phyloP scores from a whole-genome alignment of 2,329 filamentous ascomycete species.

The Cylindrodendrum hubeiense region DNA sequence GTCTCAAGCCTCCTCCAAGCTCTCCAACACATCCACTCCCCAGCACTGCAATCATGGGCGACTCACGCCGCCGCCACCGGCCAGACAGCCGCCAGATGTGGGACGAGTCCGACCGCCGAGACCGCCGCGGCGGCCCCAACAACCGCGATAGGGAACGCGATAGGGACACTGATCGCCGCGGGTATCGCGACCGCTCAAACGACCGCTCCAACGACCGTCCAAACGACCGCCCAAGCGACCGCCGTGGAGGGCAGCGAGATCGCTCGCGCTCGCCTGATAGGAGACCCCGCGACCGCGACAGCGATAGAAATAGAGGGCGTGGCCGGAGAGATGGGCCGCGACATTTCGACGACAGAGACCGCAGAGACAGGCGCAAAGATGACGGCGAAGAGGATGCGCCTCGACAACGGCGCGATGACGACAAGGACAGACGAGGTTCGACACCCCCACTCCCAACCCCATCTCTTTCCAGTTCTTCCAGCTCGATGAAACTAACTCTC shows the following conservation, averaged over 20 bases:
- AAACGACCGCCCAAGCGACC: conserved; percentile 51
- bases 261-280: conserved; percentile 53
- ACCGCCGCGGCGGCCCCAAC: conserved; percentile 43
- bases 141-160: conserved; percentile 46
- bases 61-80: conserved; percentile 50
- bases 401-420: conserved; percentile 37
- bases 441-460: not conserved
- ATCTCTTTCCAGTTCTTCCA: no score
- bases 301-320: conserved; percentile 48
- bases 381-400: conserved; percentile 41
- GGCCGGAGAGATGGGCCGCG: conserved; percentile 51
- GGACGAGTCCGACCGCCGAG: conserved; percentile 65
- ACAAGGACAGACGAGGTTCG: conserved; percentile 44
- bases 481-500: conserved; percentile 15
- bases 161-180: conserved; percentile 47
- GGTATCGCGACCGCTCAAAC: conserved; percentile 49
- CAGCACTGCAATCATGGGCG: conserved; percentile 44
- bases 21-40: not conserved
- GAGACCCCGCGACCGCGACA: conserved; percentile 55
- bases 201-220: conserved; percentile 50
- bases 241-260: conserved; percentile 48
- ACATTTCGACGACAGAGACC: conserved; percentile 41
- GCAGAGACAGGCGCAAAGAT: conserved; percentile 41
- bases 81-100: conserved; percentile 71
- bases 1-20: not conserved